These are phyloP conservation scores for Artemisia tridentata DNA, from an alignment of 129 eudicot genomes.

Conservation along the genomic window DNA sequence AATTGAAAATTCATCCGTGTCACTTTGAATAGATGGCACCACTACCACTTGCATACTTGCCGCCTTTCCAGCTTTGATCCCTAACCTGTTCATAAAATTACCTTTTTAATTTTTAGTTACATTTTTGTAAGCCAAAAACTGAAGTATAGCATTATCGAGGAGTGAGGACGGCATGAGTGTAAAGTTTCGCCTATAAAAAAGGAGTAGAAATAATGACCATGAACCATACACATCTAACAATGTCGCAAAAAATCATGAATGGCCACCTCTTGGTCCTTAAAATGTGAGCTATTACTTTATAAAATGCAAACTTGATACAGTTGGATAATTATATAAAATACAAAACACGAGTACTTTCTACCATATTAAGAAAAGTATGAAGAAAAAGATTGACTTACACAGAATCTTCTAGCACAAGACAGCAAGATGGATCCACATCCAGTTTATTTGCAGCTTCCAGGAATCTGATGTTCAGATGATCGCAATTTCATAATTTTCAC, in stretches of 20 bases:
- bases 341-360: conserved; percentile 1
- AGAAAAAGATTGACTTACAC: conserved; percentile 44
- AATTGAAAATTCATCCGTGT: conserved; percentile 49
- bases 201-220: no score
- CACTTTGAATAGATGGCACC: conserved; percentile 61
- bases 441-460: conserved; percentile 81
- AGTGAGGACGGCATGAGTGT: no score
- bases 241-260: no score
- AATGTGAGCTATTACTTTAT: background rate
- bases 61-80: conserved; percentile 81
- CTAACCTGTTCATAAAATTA: conserved; percentile 44
- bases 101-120: background rate
- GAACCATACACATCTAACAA: no score
- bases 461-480: conserved; percentile 49
- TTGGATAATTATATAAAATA: background rate
- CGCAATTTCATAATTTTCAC: background rate
- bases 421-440: conserved; percentile 63
- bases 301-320: background rate
- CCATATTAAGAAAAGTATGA: background rate
- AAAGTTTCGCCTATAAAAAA: no score
- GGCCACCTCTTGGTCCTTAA: no score
- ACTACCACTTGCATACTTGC: conserved; percentile 86
- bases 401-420: conserved; percentile 91
- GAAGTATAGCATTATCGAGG: background rate
- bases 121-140: background rate